Base-by-base conservation (phyloP, 306 rosid species). In the Malus fusca region DNA sequence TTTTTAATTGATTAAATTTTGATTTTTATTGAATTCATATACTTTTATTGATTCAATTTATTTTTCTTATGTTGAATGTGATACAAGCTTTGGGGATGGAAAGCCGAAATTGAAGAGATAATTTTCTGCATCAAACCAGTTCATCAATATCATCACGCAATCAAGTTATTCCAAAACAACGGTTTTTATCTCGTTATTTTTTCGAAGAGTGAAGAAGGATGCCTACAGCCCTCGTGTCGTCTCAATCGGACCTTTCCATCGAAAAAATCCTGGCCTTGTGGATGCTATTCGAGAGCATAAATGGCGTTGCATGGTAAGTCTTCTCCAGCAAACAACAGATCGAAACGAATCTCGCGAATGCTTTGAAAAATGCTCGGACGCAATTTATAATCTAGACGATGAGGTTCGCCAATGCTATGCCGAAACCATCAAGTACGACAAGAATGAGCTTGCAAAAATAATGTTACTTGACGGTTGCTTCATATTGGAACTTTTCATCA, bases 401-500 rank as follows among this genome's bases (percentile, higher is more conserved):
- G 2, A 51, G 2, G 11, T 76, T 17, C 65, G 65, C 0, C 81
- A 70, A 12, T 63, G 77, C 73, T 85, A 85, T 0, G 80, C 75
- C 2, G 82, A 73, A 33, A 31, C 72, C 19, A 42, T 85, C 4
- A 8, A 67, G 6, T 11, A 58, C 28, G 13, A 8, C 0, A 9
- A 55, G 11, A n/a, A 48, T 0, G 84, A 78, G 6, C 63, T 81
- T 0, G 48, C 85, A 2, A 69, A 58, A 64, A 58, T 58, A 8
- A 85, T 85, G 83, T 30, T 85, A 6, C 53, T 82, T 10, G 89
- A 85, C 23, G 87, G 89, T 5, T 80, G 81, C 26, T 82, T 86
- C 33, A n/a, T 86, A 46, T 61, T 58, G 21, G 87, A 86, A 35
- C 72, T 86, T 4, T 80, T 84, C 53, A 40, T 75, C 30, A 53